Evolutionary conservation across 2,329 filamentous ascomycete genomes (phyloP).

Genomic region (Aspergillus pseudotamarii): DNA sequence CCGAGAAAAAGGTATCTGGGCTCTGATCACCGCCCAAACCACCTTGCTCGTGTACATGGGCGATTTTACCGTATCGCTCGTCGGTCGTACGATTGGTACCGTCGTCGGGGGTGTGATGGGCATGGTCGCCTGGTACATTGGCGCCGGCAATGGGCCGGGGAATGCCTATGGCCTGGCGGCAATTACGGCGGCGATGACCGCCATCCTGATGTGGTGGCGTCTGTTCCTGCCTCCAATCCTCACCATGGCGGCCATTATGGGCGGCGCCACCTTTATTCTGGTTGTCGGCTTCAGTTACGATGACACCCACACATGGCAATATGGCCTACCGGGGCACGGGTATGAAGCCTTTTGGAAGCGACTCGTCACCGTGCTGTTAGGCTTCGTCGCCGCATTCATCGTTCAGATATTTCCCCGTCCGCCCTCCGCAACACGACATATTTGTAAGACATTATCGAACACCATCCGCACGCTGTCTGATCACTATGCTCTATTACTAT

Average conservation of each 20-base stretch:
- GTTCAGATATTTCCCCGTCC: constrained; percentile 12
- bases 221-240: constrained; percentile 36
- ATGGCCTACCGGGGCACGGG: constrained; percentile 5
- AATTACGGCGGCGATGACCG: constrained; percentile 35
- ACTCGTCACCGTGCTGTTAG: constrained; percentile 9
- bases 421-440: constrained; percentile 10
- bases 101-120: constrained; percentile 52
- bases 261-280: constrained; percentile 48
- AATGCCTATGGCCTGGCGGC: constrained; percentile 56
- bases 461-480: constrained; percentile 10
- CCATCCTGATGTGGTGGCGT: constrained; percentile 39
- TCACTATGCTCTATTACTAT: constrained; percentile 11
- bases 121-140: constrained; percentile 56
- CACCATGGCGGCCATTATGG: constrained; percentile 41
- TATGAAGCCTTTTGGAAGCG: constrained; percentile 14
- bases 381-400: constrained; percentile 8
- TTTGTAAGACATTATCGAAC: constrained; percentile 11
- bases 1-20: constrained; percentile 57
- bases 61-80: constrained; percentile 53
- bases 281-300: constrained; percentile 54
- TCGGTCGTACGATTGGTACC: constrained; percentile 48
- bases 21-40: constrained; percentile 55
- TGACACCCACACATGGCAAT: constrained; percentile 31
- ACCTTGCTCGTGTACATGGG: constrained; percentile 54
- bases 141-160: constrained; percentile 51